Percentiles rank a stretch among this genome's conserved stretches.
Evolutionary conservation across 768 basidiomycete species (phyloP).

Genomic region (Tylopilus cervinicoccineus): DNA sequence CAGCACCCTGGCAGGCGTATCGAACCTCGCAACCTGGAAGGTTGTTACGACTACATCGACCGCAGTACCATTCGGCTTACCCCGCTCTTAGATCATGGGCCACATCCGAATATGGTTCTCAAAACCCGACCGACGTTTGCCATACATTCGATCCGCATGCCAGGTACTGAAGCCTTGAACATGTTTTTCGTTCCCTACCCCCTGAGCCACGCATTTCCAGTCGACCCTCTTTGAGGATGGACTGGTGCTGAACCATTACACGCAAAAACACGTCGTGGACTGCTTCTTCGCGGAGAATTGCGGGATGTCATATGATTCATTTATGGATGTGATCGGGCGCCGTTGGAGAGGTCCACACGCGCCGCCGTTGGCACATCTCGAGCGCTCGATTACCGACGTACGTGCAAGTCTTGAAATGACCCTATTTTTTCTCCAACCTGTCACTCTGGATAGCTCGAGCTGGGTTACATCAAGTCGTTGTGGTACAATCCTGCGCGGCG

Average conservation of each 20-base stretch:
- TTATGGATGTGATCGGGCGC: conserved; percentile 36
- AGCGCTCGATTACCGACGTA: conserved; percentile 38
- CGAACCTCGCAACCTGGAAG: conserved; percentile 59
- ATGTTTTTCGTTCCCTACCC: neutral
- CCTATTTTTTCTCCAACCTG: neutral
- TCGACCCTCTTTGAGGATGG: conserved; percentile 54
- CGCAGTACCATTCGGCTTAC: neutral
- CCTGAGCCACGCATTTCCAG: conserved; percentile 32
- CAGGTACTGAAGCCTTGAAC: conserved; percentile 43
- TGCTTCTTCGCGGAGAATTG: conserved; percentile 62
- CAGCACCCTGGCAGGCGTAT: conserved; percentile 39
- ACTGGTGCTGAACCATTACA: conserved; percentile 48
- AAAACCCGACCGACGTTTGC: conserved; percentile 36
- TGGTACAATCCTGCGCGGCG: conserved; percentile 70
- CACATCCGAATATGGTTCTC: conserved; percentile 47
- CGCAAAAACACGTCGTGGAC: conserved; percentile 53
- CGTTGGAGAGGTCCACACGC: conserved; percentile 37
- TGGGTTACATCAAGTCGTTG: conserved; percentile 52
- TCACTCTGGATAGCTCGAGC: conserved; percentile 43
- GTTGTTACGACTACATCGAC: conserved; percentile 29
- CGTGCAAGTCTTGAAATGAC: neutral
- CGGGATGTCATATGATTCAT: conserved; percentile 48
- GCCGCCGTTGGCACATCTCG: conserved; percentile 39
- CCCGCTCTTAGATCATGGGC: conserved; percentile 41
- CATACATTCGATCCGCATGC: conserved; percentile 60